phyloP scores from a whole-genome alignment of 306 rosid genomes.

The Glycyrrhiza uralensis region DNA sequence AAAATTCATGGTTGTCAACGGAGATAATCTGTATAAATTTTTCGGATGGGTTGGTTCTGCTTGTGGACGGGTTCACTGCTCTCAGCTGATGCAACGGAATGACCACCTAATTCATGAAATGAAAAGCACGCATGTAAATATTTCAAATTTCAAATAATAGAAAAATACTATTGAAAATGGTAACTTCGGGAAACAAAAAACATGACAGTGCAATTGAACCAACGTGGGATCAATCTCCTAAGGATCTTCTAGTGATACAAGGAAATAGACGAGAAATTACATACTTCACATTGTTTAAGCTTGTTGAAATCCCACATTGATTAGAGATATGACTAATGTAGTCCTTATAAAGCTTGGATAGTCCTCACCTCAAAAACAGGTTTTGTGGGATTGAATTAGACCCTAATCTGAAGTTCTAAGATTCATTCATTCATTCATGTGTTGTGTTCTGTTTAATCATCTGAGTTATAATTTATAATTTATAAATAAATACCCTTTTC shows the following conservation, averaged over 20 bases:
- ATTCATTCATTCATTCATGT: too few species aligned
- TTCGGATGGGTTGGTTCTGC: slow-evolving; percentile 71
- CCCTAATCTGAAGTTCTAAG: too few species aligned
- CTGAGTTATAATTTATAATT: too few species aligned
- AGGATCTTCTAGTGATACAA: not conserved
- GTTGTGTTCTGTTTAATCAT: too few species aligned
- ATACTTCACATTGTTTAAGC: not conserved
- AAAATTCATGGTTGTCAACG: slow-evolving; percentile 93
- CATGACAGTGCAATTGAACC: not conserved
- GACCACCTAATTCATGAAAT: slow-evolving; percentile 57
- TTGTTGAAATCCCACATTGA: too few species aligned
- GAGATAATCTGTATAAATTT: slow-evolving; percentile 78
- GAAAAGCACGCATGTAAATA: slow-evolving; percentile 2
- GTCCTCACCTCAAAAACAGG: too few species aligned
- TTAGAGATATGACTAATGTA: too few species aligned
- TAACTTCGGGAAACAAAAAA: not conserved
- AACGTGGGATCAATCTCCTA: not conserved
- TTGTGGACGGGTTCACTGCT: slow-evolving; percentile 84
- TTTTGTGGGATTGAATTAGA: too few species aligned
- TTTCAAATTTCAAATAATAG: not conserved
- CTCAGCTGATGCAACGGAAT: slow-evolving; percentile 88
- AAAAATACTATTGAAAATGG: not conserved
- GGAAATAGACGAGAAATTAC: not conserved
- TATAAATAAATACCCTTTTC: too few species aligned
- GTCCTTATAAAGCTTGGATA: too few species aligned